Conservation (phyloP, 805 yeast genomes). For the Candida caryicola region DNA sequence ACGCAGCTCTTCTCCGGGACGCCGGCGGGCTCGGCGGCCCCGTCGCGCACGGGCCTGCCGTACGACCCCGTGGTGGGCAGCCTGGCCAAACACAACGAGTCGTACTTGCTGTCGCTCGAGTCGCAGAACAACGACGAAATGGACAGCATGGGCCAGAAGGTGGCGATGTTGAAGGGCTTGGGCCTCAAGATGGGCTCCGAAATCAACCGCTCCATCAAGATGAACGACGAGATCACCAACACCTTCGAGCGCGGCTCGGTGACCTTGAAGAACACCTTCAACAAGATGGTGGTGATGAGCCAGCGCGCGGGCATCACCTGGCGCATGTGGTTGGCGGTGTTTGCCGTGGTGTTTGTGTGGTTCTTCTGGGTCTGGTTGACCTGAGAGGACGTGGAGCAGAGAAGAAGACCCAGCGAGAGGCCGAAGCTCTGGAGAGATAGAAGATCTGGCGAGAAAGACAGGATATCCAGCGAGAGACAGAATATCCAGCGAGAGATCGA, state of each 20-base stretch:
- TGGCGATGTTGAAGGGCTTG: slow-evolving; percentile 38
- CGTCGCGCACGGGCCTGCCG: slow-evolving; percentile 36
- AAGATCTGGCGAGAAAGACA: too few relatives aligned
- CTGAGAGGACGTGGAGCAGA: too few relatives aligned
- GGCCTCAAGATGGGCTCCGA: slow-evolving; percentile 44
- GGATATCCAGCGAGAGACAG: too few relatives aligned
- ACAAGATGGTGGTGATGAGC: slow-evolving; percentile 44
- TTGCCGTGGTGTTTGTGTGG: slow-evolving; percentile 33
- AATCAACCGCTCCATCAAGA: slow-evolving; percentile 38
- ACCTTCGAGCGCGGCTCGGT: slow-evolving; percentile 38
- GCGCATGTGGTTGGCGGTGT: slow-evolving; percentile 44
- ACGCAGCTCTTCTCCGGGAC: slow-evolving; percentile 39
- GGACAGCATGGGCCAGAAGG: slow-evolving; percentile 40
- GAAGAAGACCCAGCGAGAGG: too few relatives aligned
- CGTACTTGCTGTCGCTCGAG: slow-evolving; percentile 42
- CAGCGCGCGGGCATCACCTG: slow-evolving; percentile 45
- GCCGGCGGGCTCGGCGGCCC: slow-evolving; percentile 16
- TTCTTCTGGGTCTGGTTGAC: slow-evolving; percentile 43
- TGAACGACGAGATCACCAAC: slow-evolving; percentile 42
- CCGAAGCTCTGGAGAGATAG: too few relatives aligned
- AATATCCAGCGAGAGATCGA: too few relatives aligned
- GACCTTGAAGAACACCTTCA: slow-evolving; percentile 41
- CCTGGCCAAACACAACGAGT: slow-evolving; percentile 41
- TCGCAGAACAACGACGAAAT: slow-evolving; percentile 43
- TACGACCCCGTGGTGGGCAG: slow-evolving; percentile 28